Percentiles rank a stretch among this genome's conserved stretches.
Evolutionary conservation across 148 eudicot genomes (phyloP).

Genomic region (Salicornia ramosissima): DNA sequence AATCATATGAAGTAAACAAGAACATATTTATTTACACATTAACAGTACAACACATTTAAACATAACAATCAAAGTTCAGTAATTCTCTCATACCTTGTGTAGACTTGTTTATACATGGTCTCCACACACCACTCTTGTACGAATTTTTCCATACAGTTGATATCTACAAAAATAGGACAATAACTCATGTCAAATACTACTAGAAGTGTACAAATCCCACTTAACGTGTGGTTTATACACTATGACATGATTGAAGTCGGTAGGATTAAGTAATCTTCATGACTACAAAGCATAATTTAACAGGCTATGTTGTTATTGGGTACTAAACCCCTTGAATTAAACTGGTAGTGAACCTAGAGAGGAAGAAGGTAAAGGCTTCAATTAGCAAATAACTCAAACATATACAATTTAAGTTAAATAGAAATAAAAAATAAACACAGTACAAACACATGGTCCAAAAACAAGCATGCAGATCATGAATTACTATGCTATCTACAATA

Average conservation of each 20-base stretch:
- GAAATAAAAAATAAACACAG: too few relatives aligned
- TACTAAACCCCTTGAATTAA: too few relatives aligned
- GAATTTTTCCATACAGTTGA: conserved; percentile 90
- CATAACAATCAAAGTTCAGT: conserved; percentile 10
- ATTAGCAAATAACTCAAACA: background rate
- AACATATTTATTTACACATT: background rate
- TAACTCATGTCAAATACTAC: conserved; percentile 19
- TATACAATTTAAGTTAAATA: too few relatives aligned
- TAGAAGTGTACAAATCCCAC: background rate
- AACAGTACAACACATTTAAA: background rate
- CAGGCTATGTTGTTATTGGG: too few relatives aligned
- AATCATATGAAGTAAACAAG: background rate
- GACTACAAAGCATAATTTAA: too few relatives aligned
- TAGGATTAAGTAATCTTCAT: too few relatives aligned
- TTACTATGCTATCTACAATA: too few relatives aligned
- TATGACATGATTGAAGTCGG: background rate
- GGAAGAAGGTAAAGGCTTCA: background rate
- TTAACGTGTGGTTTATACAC: background rate
- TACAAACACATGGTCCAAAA: too few relatives aligned
- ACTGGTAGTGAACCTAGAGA: too few relatives aligned
- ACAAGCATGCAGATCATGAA: too few relatives aligned
- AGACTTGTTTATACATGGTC: conserved; percentile 73
- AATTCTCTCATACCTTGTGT: conserved; percentile 54
- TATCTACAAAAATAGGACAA: conserved; percentile 47
- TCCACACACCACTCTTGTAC: conserved; percentile 84